Percentiles rank a stretch among this genome's conserved stretches.
Conservation (phyloP, 441 rosid species). For the Cnidoscolus chayamansa region DNA sequence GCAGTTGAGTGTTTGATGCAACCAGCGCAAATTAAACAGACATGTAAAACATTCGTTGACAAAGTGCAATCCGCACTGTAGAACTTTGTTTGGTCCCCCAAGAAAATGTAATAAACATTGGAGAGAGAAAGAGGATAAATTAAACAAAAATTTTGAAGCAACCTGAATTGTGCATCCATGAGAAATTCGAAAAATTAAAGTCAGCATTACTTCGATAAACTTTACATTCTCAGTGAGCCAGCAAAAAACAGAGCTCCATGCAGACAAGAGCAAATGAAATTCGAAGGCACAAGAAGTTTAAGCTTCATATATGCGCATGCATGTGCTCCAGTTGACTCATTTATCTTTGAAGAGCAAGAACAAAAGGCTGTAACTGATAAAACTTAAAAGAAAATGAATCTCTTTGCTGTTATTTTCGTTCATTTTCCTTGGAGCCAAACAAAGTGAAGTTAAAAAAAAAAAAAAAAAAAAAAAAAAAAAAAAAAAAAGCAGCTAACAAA, state of each 20-base stretch:
- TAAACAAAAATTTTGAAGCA: no score
- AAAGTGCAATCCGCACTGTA: not conserved
- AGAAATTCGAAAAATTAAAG: no score
- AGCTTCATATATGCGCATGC: not conserved
- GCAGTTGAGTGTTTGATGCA: constrained; percentile 10
- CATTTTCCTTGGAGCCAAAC: constrained; percentile 23
- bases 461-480: not conserved
- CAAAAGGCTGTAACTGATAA: not conserved
- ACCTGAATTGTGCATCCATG: no score
- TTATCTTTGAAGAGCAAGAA: not conserved
- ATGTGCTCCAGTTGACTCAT: not conserved
- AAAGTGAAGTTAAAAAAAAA: not conserved
- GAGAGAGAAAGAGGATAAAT: no score
- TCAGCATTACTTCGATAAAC: no score
- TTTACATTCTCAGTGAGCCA: not conserved
- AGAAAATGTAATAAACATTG: constrained; percentile 11
- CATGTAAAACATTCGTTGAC: constrained; percentile 6
- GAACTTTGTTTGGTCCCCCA: constrained; percentile 18
- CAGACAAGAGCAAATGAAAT: no score
- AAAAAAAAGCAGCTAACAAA: not conserved
- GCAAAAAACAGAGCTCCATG: not conserved
- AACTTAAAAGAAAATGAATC: not conserved
- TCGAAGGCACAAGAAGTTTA: not conserved
- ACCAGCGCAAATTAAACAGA: constrained; percentile 13
- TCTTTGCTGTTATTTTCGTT: not conserved